Evolutionary conservation across 2,329 filamentous ascomycete species (phyloP), one percentile per base, ranked within the genome.

Genomic region (Sclerotinia sclerotiorum): DNA sequence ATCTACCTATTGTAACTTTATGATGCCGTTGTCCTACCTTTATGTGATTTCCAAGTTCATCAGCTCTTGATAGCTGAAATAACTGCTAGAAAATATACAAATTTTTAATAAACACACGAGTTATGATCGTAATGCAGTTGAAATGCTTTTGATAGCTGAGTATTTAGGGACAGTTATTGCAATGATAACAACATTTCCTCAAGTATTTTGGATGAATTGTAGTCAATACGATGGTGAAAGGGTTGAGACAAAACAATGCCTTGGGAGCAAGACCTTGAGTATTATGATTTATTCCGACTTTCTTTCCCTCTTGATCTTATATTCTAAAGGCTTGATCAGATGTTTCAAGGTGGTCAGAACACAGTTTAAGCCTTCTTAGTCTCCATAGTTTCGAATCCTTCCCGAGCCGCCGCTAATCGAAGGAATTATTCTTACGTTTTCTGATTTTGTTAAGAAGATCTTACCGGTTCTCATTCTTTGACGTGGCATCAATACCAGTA

Each of bases 381-480:
- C 21, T 35, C 52, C 52, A 55, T 55, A 35, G 21, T n/a, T 55
- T 55, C 29, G 52, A 55, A 55, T 32, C 17, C 39, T 58, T 44
- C 56, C 42, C 56, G 56, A 58, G 56, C 39, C 19, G 44, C 58
- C 29, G n/a, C 27, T 13, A 13, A 62, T 24, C 5, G 6, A 49
- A 35, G 58, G 29, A 35, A 35, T 24, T 49, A 62, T 49, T 46
- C 46, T 49, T 62, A 29, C 58, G 58, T 17, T 19, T 51, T 39
- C 29, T 51, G 0, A 35, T 49, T 24, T 29, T 44, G 3, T 19
- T 13, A 46, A 21, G 27, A 46, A 49, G 11, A 51, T 62, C 44
- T 19, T 21, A 24, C 44, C 44, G 13, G n/a, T n/a, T 61, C 58
- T 4, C 44, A 19, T 17, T 52, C 10, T 39, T 56, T 17, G 54